These are phyloP conservation scores for Fragilaria radians DNA, from an alignment of 108 stramenopile species.

Conservation along the genomic window DNA sequence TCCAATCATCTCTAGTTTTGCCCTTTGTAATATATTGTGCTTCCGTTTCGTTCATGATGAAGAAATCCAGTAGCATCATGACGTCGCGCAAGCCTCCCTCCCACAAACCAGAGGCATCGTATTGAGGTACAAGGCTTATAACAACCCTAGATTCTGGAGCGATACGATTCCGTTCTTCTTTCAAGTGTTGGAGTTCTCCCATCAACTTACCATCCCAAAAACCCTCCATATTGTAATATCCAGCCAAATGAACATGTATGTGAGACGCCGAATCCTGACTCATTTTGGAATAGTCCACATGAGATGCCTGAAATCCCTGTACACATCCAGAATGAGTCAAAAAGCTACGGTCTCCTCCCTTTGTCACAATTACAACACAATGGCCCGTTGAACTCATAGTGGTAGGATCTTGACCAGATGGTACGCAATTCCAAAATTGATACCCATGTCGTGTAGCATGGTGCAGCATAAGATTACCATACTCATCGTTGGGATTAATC, in stretches of 20 bases:
- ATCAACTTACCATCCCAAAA: constrained; percentile 55
- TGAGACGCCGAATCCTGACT: constrained; percentile 4
- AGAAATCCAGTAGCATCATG: constrained; percentile 49
- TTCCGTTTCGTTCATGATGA: constrained; percentile 68
- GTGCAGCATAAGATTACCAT: constrained; percentile 45
- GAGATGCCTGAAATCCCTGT: constrained; percentile 40
- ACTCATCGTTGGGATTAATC: constrained; percentile 60
- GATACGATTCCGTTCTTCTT: constrained; percentile 12
- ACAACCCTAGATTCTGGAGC: constrained; percentile 14
- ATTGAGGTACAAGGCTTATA: constrained; percentile 59
- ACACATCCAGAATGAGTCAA: constrained; percentile 73
- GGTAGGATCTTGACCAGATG: constrained; percentile 14
- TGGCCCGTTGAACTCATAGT: constrained; percentile 48
- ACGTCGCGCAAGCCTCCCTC: constrained; percentile 59
- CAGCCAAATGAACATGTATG: constrained; percentile 59
- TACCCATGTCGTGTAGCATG: constrained; percentile 51
- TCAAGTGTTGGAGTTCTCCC: constrained; percentile 26
- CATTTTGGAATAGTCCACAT: constrained; percentile 27
- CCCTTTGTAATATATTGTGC: constrained; percentile 31
- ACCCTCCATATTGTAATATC: constrained; percentile 59
- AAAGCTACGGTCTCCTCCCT: constrained; percentile 64
- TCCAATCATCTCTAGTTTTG: constrained; percentile 16
- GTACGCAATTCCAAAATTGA: constrained; percentile 44
- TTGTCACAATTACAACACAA: constrained; percentile 60
- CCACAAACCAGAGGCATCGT: constrained; percentile 69